phyloP scores from a whole-genome alignment of 2,329 filamentous ascomycete genomes.

The Diaporthe citri region DNA sequence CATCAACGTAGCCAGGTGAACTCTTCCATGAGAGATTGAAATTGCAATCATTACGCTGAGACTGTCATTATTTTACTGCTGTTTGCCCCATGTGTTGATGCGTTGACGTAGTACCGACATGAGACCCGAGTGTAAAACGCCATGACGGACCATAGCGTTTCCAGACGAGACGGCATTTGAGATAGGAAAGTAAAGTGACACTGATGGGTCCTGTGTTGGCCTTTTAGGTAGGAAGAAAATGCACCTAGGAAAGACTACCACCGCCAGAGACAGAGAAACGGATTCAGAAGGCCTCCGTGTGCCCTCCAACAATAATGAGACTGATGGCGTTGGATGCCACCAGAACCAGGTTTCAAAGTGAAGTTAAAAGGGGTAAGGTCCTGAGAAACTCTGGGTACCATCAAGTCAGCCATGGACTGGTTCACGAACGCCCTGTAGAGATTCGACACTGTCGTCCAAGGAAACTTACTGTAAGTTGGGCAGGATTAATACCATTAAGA shows the following conservation, averaged over 20 bases:
- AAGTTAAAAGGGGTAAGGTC: neutral
- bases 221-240: neutral
- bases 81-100: slow-evolving; percentile 2
- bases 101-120: neutral
- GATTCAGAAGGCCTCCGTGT: neutral
- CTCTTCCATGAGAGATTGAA: too few relatives aligned
- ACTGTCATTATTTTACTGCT: slow-evolving; percentile 4
- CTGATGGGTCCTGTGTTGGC: slow-evolving; percentile 1
- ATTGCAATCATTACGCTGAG: neutral
- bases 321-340: too few relatives aligned
- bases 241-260: neutral
- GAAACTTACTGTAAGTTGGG: neutral
- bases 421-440: neutral
- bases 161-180: neutral
- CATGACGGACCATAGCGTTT: neutral
- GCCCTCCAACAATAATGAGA: neutral
- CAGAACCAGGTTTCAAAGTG: neutral
- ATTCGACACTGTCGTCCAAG: neutral
- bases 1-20: too few relatives aligned
- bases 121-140: neutral
- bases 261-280: neutral
- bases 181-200: neutral
- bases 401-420: neutral
- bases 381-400: neutral
- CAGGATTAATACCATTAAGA: neutral